phyloP scores from a whole-genome alignment of 495 filamentous ascomycete species.

The Penicillium angulare region DNA sequence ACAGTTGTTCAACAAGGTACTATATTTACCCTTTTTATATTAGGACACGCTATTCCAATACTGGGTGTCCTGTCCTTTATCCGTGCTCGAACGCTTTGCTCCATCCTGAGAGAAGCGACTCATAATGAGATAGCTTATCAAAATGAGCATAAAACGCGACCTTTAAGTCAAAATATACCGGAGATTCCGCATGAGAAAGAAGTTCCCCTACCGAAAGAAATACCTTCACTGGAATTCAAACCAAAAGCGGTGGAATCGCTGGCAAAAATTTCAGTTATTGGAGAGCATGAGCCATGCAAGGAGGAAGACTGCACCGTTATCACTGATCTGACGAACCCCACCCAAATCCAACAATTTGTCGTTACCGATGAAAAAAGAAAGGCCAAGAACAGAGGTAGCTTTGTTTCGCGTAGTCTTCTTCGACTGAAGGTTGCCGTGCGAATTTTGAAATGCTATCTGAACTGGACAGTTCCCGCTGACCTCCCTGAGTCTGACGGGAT shows the following conservation, averaged over 20 bases:
- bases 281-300: neutral
- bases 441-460: neutral
- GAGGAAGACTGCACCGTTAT: neutral
- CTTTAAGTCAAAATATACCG: neutral
- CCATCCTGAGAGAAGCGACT: conserved; percentile 55
- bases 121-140: conserved; percentile 27
- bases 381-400: conserved; percentile 9
- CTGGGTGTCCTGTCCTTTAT: conserved; percentile 44
- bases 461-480: conserved; percentile 45
- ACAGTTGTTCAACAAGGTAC: conserved; percentile 69
- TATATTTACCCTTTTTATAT: conserved; percentile 67
- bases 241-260: neutral
- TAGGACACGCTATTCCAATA: conserved; percentile 59
- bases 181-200: neutral
- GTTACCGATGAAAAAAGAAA: conserved; percentile 8
- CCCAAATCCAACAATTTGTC: conserved; percentile 20
- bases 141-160: neutral
- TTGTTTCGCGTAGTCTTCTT: neutral
- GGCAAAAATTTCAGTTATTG: neutral
- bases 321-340: neutral
- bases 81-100: conserved; percentile 64
- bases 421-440: conserved; percentile 10
- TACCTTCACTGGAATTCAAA: neutral
- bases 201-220: neutral
- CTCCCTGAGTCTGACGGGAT: conserved; percentile 65